Evolutionary conservation across 2,329 filamentous ascomycete genomes (phyloP).

Genomic region (Microthyrium microscopicum): DNA sequence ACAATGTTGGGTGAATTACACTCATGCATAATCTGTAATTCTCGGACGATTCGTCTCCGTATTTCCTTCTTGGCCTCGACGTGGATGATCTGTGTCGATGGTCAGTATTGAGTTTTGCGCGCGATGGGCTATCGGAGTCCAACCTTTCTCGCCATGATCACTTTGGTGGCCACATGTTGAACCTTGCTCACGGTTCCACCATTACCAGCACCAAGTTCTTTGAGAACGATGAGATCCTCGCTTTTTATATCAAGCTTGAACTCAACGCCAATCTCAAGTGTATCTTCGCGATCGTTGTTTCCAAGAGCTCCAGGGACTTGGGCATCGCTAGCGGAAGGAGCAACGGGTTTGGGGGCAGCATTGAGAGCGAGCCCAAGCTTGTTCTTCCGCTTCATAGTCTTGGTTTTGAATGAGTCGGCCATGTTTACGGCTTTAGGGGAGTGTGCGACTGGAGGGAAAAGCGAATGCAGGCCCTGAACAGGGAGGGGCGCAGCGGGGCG

Average conservation of each 20-base stretch:
- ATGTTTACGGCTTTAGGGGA: slow-evolving; percentile 20
- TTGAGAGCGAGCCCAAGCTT: slow-evolving; percentile 87
- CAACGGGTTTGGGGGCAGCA: slow-evolving; percentile 52
- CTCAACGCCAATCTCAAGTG: slow-evolving; percentile 90
- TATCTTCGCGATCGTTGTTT: slow-evolving; percentile 47
- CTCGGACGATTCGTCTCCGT: slow-evolving; percentile 88
- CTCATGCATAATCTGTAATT: slow-evolving; percentile 95
- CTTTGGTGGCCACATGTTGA: slow-evolving; percentile 82
- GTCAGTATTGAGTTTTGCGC: not conserved
- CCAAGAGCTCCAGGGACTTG: slow-evolving; percentile 42
- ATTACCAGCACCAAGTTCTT: slow-evolving; percentile 90
- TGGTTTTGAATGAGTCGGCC: slow-evolving; percentile 45
- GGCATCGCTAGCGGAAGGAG: slow-evolving; percentile 55
- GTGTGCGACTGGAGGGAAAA: slow-evolving; percentile 1
- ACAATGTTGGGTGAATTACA: slow-evolving; percentile 96
- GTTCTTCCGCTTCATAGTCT: slow-evolving; percentile 97
- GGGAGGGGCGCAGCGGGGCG: too few relatives aligned
- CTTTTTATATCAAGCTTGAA: slow-evolving; percentile 85
- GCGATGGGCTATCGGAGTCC: slow-evolving; percentile 7
- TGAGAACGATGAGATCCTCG: slow-evolving; percentile 82
- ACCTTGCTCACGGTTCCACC: slow-evolving; percentile 98
- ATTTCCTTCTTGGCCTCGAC: slow-evolving; percentile 97
- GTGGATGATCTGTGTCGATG: slow-evolving; percentile 60
- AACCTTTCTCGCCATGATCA: slow-evolving; percentile 96
- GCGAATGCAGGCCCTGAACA: too few relatives aligned